Evolutionary conservation across 768 basidiomycete species (phyloP).

Genomic region (Rhodotorula taiwanensis): DNA sequence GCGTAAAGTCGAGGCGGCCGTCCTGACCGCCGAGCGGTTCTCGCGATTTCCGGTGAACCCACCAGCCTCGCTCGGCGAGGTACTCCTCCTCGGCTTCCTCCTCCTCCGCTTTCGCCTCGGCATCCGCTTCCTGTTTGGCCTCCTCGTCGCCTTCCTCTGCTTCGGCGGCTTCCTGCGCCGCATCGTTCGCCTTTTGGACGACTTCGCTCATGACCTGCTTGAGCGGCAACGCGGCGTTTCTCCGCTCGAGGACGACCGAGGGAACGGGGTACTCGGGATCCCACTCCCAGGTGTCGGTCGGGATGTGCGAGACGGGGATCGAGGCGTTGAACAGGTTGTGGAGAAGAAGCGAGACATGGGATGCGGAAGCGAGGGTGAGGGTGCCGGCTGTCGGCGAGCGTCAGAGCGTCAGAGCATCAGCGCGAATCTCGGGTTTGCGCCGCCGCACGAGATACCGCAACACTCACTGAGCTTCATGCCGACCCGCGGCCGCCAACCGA

Average conservation of each 20-base stretch:
- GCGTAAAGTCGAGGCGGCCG: conserved; percentile 52
- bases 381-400: conserved; percentile 44
- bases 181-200: conserved; percentile 2
- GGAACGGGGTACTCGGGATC: conserved; percentile 39
- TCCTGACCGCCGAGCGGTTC: conserved; percentile 46
- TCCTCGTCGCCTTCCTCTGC: conserved; percentile 32
- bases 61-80: conserved; percentile 45
- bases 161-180: conserved; percentile 22
- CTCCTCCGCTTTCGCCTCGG: conserved; percentile 41
- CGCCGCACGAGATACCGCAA: neutral
- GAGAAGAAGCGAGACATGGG: conserved; percentile 49
- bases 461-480: conserved; percentile 46
- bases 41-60: conserved; percentile 45
- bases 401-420: neutral
- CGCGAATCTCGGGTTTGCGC: too few relatives aligned
- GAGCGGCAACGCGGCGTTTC: conserved; percentile 3
- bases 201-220: neutral
- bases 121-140: conserved; percentile 31
- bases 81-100: conserved; percentile 40
- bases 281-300: conserved; percentile 44
- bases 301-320: conserved; percentile 49
- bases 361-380: conserved; percentile 48
- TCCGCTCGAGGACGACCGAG: conserved; percentile 13
- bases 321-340: conserved; percentile 50
- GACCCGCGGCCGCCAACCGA: conserved; percentile 47